Percentiles rank a stretch among this genome's conserved stretches.
Conservation (phyloP, 2,329 filamentous ascomycete genomes). For the Trichoderma pleuroti region DNA sequence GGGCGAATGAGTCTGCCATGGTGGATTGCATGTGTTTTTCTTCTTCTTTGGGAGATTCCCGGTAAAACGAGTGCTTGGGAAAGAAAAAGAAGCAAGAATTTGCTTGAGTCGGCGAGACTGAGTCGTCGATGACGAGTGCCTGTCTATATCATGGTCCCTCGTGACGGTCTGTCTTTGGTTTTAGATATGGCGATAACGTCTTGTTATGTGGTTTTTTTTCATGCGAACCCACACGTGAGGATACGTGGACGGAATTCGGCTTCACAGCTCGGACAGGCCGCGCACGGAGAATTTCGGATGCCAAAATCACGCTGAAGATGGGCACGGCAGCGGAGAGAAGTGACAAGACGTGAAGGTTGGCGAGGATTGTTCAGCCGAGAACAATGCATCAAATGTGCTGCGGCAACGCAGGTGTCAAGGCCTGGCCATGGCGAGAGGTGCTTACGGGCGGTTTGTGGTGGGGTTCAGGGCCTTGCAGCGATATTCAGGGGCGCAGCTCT, state of each 20-base stretch:
- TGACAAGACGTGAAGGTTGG: too few species aligned
- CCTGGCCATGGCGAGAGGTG: neutral
- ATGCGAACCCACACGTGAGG: neutral
- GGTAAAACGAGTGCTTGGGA: neutral
- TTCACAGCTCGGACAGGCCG: neutral
- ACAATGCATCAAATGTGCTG: neutral
- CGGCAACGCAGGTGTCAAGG: neutral
- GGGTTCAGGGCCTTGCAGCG: neutral
- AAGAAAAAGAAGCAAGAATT: neutral
- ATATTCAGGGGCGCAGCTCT: neutral
- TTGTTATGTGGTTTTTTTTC: neutral
- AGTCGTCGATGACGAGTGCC: neutral
- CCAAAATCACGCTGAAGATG: neutral
- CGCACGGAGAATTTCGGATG: neutral
- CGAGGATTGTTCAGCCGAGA: neutral
- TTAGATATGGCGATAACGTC: neutral
- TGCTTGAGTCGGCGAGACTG: neutral
- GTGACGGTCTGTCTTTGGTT: neutral
- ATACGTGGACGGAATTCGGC: neutral
- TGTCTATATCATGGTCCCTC: neutral
- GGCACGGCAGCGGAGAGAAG: neutral
- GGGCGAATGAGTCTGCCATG: slow-evolving; percentile 14
- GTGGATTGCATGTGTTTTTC: neutral
- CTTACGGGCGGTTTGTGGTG: neutral
- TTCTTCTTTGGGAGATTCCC: neutral